phyloP scores from a whole-genome alignment of 2,329 filamentous ascomycete species.

The Trichoderma harzianum region DNA sequence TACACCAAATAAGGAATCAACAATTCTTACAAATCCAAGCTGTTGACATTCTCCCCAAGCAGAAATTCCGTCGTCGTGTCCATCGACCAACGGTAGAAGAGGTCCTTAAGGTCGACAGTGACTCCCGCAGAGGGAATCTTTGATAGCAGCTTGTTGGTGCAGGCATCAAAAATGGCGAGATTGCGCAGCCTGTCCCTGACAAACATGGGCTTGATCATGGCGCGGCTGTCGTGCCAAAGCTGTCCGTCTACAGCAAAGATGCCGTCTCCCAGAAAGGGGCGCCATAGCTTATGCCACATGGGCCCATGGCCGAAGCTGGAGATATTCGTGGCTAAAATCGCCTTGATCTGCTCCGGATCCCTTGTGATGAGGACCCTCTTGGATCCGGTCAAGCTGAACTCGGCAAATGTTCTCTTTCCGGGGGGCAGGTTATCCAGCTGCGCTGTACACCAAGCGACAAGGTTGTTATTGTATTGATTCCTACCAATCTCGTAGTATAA shows the following conservation, averaged over 20 bases:
- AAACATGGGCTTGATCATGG: conserved; percentile 55
- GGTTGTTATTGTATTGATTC: conserved; percentile 21
- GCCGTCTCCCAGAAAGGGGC: conserved; percentile 51
- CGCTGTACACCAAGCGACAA: conserved; percentile 21
- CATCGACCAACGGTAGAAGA: conserved; percentile 64
- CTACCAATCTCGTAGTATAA: conserved; percentile 23
- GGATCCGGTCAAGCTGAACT: conserved; percentile 24
- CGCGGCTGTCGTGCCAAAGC: conserved; percentile 52
- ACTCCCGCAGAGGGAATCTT: conserved; percentile 53
- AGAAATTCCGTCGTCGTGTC: conserved; percentile 67
- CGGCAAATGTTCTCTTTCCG: conserved; percentile 19
- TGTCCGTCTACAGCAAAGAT: conserved; percentile 54
- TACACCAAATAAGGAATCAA: not conserved
- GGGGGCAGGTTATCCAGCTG: conserved; percentile 17
- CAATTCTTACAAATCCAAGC: conserved; percentile 37
- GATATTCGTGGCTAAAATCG: conserved; percentile 55
- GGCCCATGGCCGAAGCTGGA: conserved; percentile 49
- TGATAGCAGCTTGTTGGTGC: conserved; percentile 56
- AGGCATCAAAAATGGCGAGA: conserved; percentile 56
- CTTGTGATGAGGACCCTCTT: conserved; percentile 42
- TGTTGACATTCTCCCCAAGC: conserved; percentile 56
- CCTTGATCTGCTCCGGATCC: conserved; percentile 57
- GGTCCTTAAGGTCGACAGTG: conserved; percentile 56
- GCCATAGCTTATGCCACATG: conserved; percentile 41
- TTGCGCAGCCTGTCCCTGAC: conserved; percentile 45